Base-by-base conservation (phyloP, 2,329 filamentous ascomycete genomes). In the Botrytis porri region DNA sequence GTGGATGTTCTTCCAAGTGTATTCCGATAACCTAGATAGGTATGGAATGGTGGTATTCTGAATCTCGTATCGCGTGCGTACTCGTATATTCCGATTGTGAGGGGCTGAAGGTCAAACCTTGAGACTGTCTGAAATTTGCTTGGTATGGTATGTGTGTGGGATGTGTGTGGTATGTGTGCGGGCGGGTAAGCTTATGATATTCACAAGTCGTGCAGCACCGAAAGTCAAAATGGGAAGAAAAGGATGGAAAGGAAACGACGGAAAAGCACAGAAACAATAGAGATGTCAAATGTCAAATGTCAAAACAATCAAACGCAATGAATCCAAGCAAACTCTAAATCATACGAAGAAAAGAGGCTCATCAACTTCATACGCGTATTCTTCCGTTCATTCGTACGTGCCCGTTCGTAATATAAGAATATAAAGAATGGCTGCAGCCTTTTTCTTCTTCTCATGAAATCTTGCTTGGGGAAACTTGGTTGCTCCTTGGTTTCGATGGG, bases 351-450 rank as follows among this genome's bases (percentile, higher is more conserved):
- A 63, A 63, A 62, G 57, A 62, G 57, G 69, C 69, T 70, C 51
- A 45, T 70, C 67, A 62, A 35, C 29, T 35, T 57, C 59, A 45
- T 62, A 45, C 67, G 67, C 67, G 69, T 29, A 70, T 70, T 48
- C 8, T 20, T 43, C 41, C 41, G 9, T 14, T 32, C 4, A n/a
- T 37, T 45, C 41, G 41, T 65, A 20, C n/a, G 51, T 18, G 18
- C 51, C n/a, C 14, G 41, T 22, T 51, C 25, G n/a, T 18, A 57
- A 57, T 29, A 57, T 4, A 7, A 57, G n/a, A 10, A 43, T n/a
- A n/a, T n/a, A n/a, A n/a, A n/a, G n/a, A n/a, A n/a, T n/a, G n/a
- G n/a, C 10, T 9, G 60, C 60, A 43, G 60, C 60, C 37, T 41
- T 62, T 63, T 63, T 29, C 18, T 54, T 29, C 5, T 54, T 16